These are phyloP conservation scores for Fusarium irregulare DNA, from an alignment of 2,329 filamentous ascomycete genomes.

Conservation along the genomic window DNA sequence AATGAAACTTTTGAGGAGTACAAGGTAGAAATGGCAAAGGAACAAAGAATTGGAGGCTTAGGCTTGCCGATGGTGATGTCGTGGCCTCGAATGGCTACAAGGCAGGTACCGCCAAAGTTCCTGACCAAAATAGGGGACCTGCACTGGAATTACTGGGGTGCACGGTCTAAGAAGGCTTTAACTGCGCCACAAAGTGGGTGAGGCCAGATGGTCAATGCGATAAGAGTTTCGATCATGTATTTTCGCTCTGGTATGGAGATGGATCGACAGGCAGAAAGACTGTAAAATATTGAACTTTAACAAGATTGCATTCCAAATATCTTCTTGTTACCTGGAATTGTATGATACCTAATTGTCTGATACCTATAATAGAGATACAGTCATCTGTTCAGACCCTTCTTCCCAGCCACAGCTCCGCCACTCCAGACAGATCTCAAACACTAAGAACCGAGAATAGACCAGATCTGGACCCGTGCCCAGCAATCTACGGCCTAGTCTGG, in stretches of 20 bases:
- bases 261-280: background rate
- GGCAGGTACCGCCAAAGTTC: constrained; percentile 19
- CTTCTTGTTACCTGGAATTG: no score
- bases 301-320: no score
- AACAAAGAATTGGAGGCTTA: constrained; percentile 19
- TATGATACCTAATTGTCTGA: no score
- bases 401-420: constrained; percentile 23
- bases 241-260: constrained; percentile 1
- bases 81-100: constrained; percentile 38
- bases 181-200: constrained; percentile 29
- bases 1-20: background rate
- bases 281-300: no score
- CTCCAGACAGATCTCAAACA: constrained; percentile 20
- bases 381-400: background rate
- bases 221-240: constrained; percentile 15
- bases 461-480: constrained; percentile 13
- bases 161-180: background rate
- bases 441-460: constrained; percentile 7
- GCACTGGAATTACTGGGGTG: constrained; percentile 14
- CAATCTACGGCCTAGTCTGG: constrained; percentile 7
- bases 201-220: constrained; percentile 19
- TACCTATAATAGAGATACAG: background rate
- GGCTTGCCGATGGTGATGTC: constrained; percentile 33
- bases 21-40: background rate
- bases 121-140: constrained; percentile 41